A percentile compares a stretch with the other conserved stretches of the same genome.
Evolutionary conservation across 805 yeast species (phyloP).

Genomic region (Diddensiella santjacobensis): DNA sequence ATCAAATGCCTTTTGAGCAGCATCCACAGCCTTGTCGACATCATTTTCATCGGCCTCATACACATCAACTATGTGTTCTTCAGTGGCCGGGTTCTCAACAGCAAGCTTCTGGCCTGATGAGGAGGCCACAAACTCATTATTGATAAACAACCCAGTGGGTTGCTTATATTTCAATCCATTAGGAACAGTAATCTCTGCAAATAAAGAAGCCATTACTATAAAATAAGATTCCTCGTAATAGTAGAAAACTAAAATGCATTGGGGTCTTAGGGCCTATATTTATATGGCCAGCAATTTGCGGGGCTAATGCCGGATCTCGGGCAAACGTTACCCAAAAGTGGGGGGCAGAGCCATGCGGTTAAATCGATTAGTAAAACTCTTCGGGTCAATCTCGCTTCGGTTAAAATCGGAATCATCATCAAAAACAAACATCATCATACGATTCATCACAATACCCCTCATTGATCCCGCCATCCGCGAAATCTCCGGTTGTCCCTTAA

Average conservation of each 20-base stretch:
- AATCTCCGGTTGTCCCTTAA: background rate
- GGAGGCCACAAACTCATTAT: conserved; percentile 70
- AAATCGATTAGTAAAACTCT: background rate
- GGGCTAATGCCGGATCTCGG: background rate
- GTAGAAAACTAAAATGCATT: background rate
- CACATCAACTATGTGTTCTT: conserved; percentile 60
- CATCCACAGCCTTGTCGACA: conserved; percentile 74
- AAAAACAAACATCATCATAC: no score
- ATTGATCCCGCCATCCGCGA: no score
- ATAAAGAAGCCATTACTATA: conserved; percentile 4
- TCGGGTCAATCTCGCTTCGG: background rate
- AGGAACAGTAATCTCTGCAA: conserved; percentile 49
- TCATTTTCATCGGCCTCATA: conserved; percentile 75
- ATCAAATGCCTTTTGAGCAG: conserved; percentile 75
- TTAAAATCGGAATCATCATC: background rate
- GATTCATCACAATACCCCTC: no score
- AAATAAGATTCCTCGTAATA: background rate
- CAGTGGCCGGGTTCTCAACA: conserved; percentile 39
- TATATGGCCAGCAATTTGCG: background rate
- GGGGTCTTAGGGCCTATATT: background rate
- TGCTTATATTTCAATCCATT: conserved; percentile 65
- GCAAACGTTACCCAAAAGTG: background rate
- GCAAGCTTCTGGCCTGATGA: conserved; percentile 52
- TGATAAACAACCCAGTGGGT: conserved; percentile 87
- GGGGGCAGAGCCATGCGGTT: background rate